Conservation (phyloP, 1,139 yeast species). For the Pichia sp. region DNA sequence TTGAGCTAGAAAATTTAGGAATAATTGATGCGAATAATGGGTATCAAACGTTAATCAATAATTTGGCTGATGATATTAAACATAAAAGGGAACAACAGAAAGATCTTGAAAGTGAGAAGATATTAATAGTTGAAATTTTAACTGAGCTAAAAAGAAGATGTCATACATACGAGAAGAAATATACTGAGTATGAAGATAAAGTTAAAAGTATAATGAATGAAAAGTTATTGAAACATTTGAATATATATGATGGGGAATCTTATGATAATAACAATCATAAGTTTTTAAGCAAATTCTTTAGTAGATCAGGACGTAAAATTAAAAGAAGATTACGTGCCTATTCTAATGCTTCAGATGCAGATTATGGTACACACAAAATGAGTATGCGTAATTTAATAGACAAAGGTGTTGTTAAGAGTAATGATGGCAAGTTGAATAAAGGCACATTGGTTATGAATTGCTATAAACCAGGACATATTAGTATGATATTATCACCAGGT, state of each 20-base stretch:
- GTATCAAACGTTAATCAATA: conserved; percentile 74
- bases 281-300: conserved; percentile 9
- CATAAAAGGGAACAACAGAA: conserved; percentile 68
- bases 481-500: conserved; percentile 15
- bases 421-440: not conserved
- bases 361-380: conserved; percentile 1
- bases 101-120: conserved; percentile 55
- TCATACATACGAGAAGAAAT: conserved; percentile 51
- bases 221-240: not conserved
- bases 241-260: not conserved
- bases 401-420: conserved; percentile 3
- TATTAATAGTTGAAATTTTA: conserved; percentile 53
- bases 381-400: not conserved
- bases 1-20: conserved; percentile 70
- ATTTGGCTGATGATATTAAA: conserved; percentile 78
- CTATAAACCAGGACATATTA: conserved; percentile 32
- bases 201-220: conserved; percentile 52
- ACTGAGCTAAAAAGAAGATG: conserved; percentile 58
- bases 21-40: conserved; percentile 60
- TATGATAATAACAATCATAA: not conserved
- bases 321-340: conserved; percentile 1
- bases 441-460: conserved; percentile 1
- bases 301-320: conserved; percentile 9
- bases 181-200: conserved; percentile 60
- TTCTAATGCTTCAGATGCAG: not conserved